These are phyloP conservation scores for Nemania serpens DNA, from an alignment of 2,329 filamentous ascomycete species.

Conservation along the genomic window DNA sequence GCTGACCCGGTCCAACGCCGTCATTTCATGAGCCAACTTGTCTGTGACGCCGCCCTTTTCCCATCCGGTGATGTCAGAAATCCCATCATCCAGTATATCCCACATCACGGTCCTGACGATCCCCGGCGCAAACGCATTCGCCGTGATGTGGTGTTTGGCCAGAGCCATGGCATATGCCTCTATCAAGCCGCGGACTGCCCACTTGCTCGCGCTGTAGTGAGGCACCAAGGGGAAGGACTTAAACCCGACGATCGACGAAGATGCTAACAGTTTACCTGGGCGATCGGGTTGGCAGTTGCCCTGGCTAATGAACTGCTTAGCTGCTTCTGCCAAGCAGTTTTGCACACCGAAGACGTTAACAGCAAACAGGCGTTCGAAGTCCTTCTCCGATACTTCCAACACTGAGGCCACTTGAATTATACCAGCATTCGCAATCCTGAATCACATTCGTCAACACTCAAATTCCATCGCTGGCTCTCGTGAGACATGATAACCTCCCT, in stretches of 20 bases:
- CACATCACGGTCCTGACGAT: slow-evolving; percentile 72
- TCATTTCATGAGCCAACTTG: slow-evolving; percentile 58
- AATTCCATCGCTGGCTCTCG: neutral
- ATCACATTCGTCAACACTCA: neutral
- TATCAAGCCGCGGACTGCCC: slow-evolving; percentile 68
- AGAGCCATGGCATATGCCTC: slow-evolving; percentile 71
- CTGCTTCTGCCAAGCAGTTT: slow-evolving; percentile 67
- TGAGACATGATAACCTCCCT: neutral
- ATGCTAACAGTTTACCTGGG: slow-evolving; percentile 55
- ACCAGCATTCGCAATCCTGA: slow-evolving; percentile 64
- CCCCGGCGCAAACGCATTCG: slow-evolving; percentile 69
- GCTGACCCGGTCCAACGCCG: slow-evolving; percentile 61
- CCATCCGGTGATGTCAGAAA: slow-evolving; percentile 56
- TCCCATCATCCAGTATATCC: slow-evolving; percentile 67
- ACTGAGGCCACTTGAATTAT: slow-evolving; percentile 62
- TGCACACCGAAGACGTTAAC: slow-evolving; percentile 69
- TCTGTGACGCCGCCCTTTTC: slow-evolving; percentile 59
- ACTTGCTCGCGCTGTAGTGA: slow-evolving; percentile 69
- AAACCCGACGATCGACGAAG: slow-evolving; percentile 61
- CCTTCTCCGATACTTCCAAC: slow-evolving; percentile 60
- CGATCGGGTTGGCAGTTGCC: slow-evolving; percentile 47
- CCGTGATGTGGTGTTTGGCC: slow-evolving; percentile 66
- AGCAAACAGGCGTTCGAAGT: slow-evolving; percentile 63
- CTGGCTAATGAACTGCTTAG: slow-evolving; percentile 68
- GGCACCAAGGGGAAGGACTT: slow-evolving; percentile 62